Evolutionary conservation across 352 stramenopile species (phyloP).

Genomic region (Thalassiosira gravida): DNA sequence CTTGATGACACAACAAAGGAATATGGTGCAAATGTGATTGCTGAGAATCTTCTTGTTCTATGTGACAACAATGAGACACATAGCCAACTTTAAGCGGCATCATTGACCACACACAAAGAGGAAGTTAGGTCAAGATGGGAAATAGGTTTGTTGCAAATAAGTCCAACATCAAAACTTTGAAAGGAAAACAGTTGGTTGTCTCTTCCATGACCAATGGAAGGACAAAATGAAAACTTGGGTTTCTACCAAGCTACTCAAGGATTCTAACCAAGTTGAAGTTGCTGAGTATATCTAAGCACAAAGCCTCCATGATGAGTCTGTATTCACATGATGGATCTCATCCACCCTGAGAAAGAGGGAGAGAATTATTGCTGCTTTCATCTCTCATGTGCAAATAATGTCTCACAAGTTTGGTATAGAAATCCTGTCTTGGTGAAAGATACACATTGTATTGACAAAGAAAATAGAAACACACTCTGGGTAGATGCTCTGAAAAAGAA

Average conservation of each 20-base stretch:
- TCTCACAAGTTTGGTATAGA: constrained; percentile 71
- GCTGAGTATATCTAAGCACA: constrained; percentile 36
- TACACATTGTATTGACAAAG: constrained; percentile 46
- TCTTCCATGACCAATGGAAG: constrained; percentile 52
- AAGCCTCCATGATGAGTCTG: constrained; percentile 21
- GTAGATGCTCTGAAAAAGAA: constrained; percentile 54
- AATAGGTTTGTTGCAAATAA: too few species aligned
- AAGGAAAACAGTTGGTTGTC: constrained; percentile 55
- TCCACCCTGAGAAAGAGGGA: constrained; percentile 18
- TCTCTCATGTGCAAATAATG: constrained; percentile 13
- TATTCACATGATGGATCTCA: constrained; percentile 34
- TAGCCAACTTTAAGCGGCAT: too few species aligned
- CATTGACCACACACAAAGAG: too few species aligned
- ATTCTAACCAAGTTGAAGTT: constrained; percentile 56
- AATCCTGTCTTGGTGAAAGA: constrained; percentile 47
- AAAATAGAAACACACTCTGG: constrained; percentile 63
- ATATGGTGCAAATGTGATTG: constrained; percentile 62
- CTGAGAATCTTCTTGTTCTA: constrained; percentile 26
- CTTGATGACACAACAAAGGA: constrained; percentile 41
- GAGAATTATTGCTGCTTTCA: constrained; percentile 9
- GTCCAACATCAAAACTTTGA: too few species aligned
- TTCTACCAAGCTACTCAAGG: constrained; percentile 49
- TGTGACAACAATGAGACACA: too few species aligned
- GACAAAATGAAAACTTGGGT: constrained; percentile 43
- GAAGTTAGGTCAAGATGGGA: too few species aligned